phyloP scores from a whole-genome alignment of 331 rosid species.

The Pyrus hybrid region DNA sequence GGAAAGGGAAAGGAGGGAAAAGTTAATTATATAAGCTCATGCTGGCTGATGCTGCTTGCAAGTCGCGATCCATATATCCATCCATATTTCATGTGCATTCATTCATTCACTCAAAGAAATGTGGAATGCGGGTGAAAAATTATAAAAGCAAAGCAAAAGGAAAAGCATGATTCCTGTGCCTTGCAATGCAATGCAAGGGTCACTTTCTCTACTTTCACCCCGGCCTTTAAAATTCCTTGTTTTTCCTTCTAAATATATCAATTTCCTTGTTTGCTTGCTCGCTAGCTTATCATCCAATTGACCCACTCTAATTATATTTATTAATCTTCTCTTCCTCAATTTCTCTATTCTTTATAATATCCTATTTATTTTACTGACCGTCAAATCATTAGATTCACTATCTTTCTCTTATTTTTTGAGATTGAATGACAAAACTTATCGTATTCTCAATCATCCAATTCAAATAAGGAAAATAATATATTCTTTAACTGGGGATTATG shows the following conservation, averaged over 20 bases:
- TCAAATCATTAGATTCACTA: background rate
- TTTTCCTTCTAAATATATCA: background rate
- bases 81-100: constrained; percentile 7
- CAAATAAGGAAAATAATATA: background rate
- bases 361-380: background rate
- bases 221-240: background rate
- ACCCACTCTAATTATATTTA: background rate
- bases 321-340: background rate
- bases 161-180: constrained; percentile 42
- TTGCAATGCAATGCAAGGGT: constrained; percentile 13
- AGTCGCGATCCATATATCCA: constrained; percentile 59
- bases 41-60: constrained; percentile 1
- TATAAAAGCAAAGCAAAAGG: constrained; percentile 33
- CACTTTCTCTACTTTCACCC: constrained; percentile 8
- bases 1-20: constrained; percentile 10
- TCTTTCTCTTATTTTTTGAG: fast-evolving
- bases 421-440: no score
- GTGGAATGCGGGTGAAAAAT: background rate
- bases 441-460: background rate
- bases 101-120: background rate
- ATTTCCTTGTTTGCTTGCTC: background rate
- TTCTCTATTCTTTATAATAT: background rate
- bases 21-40: background rate
- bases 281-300: background rate
- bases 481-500: no score